Evolutionary conservation across 139 green algal genomes (phyloP), one percentile per base, ranked within the genome.

Genomic region (Chlorella sp.): DNA sequence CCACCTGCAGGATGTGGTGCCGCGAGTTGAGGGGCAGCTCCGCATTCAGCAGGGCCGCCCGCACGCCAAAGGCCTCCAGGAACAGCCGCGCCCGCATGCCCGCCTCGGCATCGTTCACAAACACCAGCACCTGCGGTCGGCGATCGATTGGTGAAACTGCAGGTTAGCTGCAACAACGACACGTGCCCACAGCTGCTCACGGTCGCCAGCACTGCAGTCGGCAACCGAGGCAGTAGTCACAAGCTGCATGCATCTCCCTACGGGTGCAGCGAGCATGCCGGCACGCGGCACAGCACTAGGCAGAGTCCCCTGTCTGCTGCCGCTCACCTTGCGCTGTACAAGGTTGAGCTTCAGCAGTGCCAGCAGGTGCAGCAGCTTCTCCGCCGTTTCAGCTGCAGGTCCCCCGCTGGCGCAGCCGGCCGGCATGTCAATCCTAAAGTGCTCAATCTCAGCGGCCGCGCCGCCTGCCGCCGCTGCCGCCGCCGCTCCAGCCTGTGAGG

Each of bases 1-100:
- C 21, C 30, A 78, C 89, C 89, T 93, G 89, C 64, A 97, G 87
- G 72, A 97, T 96, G 90, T 96, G 93, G 64, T 60, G 51, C 51
- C 51, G 51, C 51, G 51, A 60, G 51, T 60, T 60, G 60, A 82
- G 76, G 17, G 85, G 85, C 67, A 98, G 88, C 86, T 98, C 94
- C 9, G 93, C 80, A 71, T 97, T 95, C 2, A 99, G 89, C 70
- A 96, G 87, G 38, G 92, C 95, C 6, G 89, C 86, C 3, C 92
- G 87, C 0, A 99, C 71, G 60, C 97, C 97, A 88, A 99, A 99
- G 39, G 88, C 88, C 86, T 98, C 96, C 76, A 99, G 81, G 83
- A 99, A 99, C 7, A 99, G 92, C n/a, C 92, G 89, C 80, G 98
- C 82, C n/a, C 88, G 81, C 87, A 94, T 95, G n/a, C 89, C 95